phyloP scores from a whole-genome alignment of 2,329 filamentous ascomycete species.

The Calonectria naviculata region DNA sequence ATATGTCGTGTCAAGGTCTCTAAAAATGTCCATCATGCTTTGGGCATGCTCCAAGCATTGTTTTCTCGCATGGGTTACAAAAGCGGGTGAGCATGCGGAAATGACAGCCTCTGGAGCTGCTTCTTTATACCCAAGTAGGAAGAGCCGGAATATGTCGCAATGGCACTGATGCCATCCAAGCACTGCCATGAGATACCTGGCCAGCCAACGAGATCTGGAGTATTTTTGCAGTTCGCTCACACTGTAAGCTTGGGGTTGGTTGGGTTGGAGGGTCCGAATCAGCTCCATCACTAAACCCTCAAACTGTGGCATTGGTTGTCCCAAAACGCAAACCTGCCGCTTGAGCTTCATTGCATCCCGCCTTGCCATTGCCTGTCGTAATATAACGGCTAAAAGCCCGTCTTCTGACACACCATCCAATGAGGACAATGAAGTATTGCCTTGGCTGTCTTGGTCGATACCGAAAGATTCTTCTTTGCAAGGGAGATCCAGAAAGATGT shows the following conservation, averaged over 20 bases:
- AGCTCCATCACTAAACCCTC: conserved; percentile 25
- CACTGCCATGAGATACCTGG: conserved; percentile 23
- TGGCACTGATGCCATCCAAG: conserved; percentile 47
- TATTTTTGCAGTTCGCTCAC: not conserved
- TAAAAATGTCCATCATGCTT: conserved; percentile 47
- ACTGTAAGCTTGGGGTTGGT: conserved; percentile 16
- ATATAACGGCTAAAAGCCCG: conserved; percentile 30
- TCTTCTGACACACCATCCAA: conserved; percentile 16
- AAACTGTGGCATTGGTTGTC: conserved; percentile 13
- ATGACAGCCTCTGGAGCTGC: conserved; percentile 41
- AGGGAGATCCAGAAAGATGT: conserved; percentile 44
- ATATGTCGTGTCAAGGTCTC: conserved; percentile 1
- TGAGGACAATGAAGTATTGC: not conserved
- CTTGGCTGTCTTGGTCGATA: not conserved
- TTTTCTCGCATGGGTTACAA: conserved; percentile 41
- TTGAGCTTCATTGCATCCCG: conserved; percentile 37
- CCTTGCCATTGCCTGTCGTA: conserved; percentile 36
- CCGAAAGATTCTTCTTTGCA: conserved; percentile 44
- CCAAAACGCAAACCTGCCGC: conserved; percentile 20
- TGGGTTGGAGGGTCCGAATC: conserved; percentile 7
- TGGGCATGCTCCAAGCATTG: conserved; percentile 49
- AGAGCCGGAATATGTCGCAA: conserved; percentile 52
- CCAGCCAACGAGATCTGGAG: conserved; percentile 28
- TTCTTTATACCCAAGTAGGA: conserved; percentile 50
- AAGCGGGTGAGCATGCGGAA: not conserved